A percentile compares a stretch with the other conserved stretches of the same genome.
phyloP scores from a whole-genome alignment of 306 rosid genomes.

The Canavalia gladiata region DNA sequence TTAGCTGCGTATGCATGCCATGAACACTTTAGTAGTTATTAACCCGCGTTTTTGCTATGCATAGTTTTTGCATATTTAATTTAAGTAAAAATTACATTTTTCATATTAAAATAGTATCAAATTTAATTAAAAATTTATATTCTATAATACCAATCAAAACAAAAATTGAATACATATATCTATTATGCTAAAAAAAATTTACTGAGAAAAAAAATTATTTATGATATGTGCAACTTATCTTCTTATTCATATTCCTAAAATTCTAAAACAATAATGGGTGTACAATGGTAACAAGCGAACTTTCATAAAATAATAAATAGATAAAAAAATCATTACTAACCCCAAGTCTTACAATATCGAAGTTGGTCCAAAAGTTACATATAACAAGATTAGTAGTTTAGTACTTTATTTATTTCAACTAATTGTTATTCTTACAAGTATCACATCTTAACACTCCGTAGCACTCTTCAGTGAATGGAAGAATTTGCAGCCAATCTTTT shows the following conservation, averaged over 20 bases:
- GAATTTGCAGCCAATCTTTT: not conserved
- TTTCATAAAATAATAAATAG: not conserved
- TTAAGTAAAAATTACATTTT: not conserved
- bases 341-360: not conserved
- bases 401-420: not conserved
- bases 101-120: not conserved
- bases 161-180: not conserved
- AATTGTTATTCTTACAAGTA: not conserved
- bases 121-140: not conserved
- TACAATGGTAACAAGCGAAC: not conserved
- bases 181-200: not conserved
- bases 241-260: not conserved
- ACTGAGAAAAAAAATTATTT: not conserved
- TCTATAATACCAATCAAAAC: not conserved
- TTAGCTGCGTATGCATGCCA: slow-evolving; percentile 32
- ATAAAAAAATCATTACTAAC: not conserved
- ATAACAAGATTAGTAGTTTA: not conserved
- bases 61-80: not conserved
- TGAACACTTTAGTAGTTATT: slow-evolving; percentile 3
- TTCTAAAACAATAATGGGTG: not conserved
- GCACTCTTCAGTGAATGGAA: not conserved
- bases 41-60: not conserved
- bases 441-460: not conserved
- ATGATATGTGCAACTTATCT: not conserved
- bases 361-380: not conserved